These are phyloP conservation scores for Sclerotinia glacialis DNA, from an alignment of 2,329 filamentous ascomycete genomes.

Conservation along the genomic window DNA sequence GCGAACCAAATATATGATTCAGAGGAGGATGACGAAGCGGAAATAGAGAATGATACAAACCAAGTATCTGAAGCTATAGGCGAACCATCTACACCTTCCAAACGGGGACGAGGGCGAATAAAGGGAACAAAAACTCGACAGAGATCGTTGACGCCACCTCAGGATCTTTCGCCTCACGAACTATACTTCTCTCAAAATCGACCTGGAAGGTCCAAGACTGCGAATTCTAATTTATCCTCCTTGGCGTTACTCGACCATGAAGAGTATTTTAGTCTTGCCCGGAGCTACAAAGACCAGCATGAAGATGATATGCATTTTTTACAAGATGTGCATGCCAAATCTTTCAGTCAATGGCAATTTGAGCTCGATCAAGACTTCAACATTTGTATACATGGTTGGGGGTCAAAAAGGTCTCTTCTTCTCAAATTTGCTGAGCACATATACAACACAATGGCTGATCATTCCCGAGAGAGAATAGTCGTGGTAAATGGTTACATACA, in stretches of 20 bases:
- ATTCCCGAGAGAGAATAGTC: constrained; percentile 57
- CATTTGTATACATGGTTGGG: constrained; percentile 87
- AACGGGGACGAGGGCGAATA: constrained; percentile 47
- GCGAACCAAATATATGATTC: constrained; percentile 66
- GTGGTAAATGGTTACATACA: constrained; percentile 83
- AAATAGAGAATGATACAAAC: constrained; percentile 38
- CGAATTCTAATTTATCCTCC: constrained; percentile 76
- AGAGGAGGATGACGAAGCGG: constrained; percentile 48
- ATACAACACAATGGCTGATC: constrained; percentile 46
- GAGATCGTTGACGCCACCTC: constrained; percentile 57
- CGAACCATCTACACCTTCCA: constrained; percentile 50
- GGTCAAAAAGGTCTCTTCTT: constrained; percentile 77
- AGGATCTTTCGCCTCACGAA: constrained; percentile 81
- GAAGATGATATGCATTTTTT: constrained; percentile 67
- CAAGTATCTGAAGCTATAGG: constrained; percentile 38
- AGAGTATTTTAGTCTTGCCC: constrained; percentile 76
- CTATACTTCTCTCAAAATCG: constrained; percentile 92
- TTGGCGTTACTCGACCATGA: constrained; percentile 81
- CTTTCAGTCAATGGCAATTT: constrained; percentile 89
- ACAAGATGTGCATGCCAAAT: constrained; percentile 70
- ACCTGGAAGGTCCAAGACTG: constrained; percentile 76
- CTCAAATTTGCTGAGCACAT: constrained; percentile 72
- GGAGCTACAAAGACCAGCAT: constrained; percentile 64
- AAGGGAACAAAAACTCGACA: constrained; percentile 50
- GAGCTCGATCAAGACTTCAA: constrained; percentile 85